Base-by-base conservation (phyloP, 116 monocot genomes). In the Zostera marina region DNA sequence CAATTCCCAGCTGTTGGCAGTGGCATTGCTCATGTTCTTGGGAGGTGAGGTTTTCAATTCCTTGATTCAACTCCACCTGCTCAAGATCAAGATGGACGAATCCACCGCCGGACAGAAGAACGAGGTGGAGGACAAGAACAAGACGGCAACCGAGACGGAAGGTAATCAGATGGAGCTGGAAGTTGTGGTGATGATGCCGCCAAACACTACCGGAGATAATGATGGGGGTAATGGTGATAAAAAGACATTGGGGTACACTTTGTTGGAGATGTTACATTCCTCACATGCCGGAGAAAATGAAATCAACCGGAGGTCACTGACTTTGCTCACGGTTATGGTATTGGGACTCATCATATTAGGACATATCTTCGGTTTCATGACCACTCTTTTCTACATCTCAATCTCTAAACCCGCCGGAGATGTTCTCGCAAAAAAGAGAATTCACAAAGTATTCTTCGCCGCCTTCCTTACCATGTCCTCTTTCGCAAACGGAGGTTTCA, bases 1-100 rank as follows among this genome's bases (percentile, higher is more conserved):
- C 1, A 53, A 67, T 17, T 32, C 72, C 49, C 88, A 88, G 52
- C 68, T 80, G 15, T 38, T 73, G 1, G 73, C 80, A 24, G 39
- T 77, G 8, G 70, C 64, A 7, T 59, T 88, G 13, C 23, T 83
- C 25, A 80, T 88, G 83, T 63, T 88, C 19, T 12, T 71, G 1
- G 83, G 88, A 0, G 80, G 88, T 1, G 77, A 88, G 39, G 60
- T 80, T 13, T 88, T 88, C 60, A 56, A 53, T 8, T 83, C 77
- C 38, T 25, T 80, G 58, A 38, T 88, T 2, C 57, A 38, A 54
- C 72, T 88, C 52, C 54, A 52, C 24, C 14, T 46, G 20, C 24
- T 26, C 2, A 55, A 25, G 67, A 21, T 58, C 17, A 44, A 21
- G n/a, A 15, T 26, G 53, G 52, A 12, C 22, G 53, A n/a, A 22